A percentile compares a stretch with the other conserved stretches of the same genome.
Evolutionary conservation across 495 filamentous ascomycete genomes (phyloP).

Genomic region (Bacidia gigantensis): DNA sequence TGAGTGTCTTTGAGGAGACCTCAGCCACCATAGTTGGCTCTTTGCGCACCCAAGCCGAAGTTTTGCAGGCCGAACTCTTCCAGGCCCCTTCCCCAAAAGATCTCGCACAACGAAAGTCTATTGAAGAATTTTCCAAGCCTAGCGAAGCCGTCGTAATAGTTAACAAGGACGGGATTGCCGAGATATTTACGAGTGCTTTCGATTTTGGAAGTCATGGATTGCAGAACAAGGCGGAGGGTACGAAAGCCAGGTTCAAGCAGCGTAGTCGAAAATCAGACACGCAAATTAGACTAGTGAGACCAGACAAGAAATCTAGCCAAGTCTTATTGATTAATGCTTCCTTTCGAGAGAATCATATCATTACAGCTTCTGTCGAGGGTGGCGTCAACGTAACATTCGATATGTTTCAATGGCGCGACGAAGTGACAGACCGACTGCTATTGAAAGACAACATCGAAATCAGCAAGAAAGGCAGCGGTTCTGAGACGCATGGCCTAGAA

Average conservation of each 20-base stretch:
- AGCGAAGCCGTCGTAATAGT: conserved; percentile 31
- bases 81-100: neutral
- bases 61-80: conserved; percentile 27
- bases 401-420: conserved; percentile 36
- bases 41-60: conserved; percentile 40
- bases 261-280: conserved; percentile 38
- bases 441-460: conserved; percentile 35
- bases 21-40: conserved; percentile 34
- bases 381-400: conserved; percentile 44
- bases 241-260: conserved; percentile 35
- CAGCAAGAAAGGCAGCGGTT: conserved; percentile 31
- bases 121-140: conserved; percentile 5
- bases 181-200: conserved; percentile 44
- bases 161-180: conserved; percentile 41
- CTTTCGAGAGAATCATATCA: conserved; percentile 36
- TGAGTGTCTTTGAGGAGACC: conserved; percentile 39
- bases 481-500: conserved; percentile 27
- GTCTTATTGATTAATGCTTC: conserved; percentile 34
- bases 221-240: conserved; percentile 21
- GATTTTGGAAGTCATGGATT: conserved; percentile 23
- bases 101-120: neutral
- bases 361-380: conserved; percentile 41
- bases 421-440: conserved; percentile 32
- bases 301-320: conserved; percentile 28
- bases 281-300: conserved; percentile 35